These are phyloP conservation scores for Stenogyne calaminthoides DNA, from an alignment of 305 asterid genomes.

Conservation along the genomic window DNA sequence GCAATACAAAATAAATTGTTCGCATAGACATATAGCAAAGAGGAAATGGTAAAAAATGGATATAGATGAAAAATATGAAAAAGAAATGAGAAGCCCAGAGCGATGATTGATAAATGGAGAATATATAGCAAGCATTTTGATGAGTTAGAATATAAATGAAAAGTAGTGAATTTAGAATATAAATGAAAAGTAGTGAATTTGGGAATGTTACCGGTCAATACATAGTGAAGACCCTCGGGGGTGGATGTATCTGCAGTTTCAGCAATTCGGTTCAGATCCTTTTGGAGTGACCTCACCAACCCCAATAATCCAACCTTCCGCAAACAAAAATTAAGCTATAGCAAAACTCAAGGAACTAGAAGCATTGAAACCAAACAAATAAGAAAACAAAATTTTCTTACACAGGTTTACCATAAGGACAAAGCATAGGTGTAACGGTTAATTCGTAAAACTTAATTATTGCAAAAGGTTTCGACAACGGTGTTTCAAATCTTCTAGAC, in stretches of 20 bases:
- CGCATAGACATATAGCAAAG: background rate
- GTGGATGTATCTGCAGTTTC: slow-evolving; percentile 90
- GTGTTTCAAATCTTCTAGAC: too few relatives aligned
- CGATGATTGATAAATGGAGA: too few relatives aligned
- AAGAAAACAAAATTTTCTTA: too few relatives aligned
- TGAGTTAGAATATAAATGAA: too few relatives aligned
- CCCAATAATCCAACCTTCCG: slow-evolving; percentile 89
- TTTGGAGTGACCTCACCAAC: slow-evolving; percentile 81
- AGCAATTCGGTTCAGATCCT: slow-evolving; percentile 86
- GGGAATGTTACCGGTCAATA: slow-evolving; percentile 70
- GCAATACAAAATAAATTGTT: slow-evolving; percentile 40
- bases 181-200: slow-evolving; percentile 2
- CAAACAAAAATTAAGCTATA: slow-evolving; percentile 5
- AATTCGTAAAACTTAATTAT: too few relatives aligned
- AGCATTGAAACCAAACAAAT: background rate
- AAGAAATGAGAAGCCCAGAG: too few relatives aligned
- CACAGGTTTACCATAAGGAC: too few relatives aligned
- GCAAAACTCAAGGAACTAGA: background rate
- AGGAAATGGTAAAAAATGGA: background rate
- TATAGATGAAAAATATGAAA: background rate
- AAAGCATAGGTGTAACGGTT: too few relatives aligned
- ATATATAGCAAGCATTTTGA: too few relatives aligned
- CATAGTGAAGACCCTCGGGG: slow-evolving; percentile 81
- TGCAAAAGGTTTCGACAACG: too few relatives aligned
- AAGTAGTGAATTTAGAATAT: too few relatives aligned